These are phyloP conservation scores for Torulaspora indica DNA, from an alignment of 805 yeast genomes.

Conservation along the genomic window DNA sequence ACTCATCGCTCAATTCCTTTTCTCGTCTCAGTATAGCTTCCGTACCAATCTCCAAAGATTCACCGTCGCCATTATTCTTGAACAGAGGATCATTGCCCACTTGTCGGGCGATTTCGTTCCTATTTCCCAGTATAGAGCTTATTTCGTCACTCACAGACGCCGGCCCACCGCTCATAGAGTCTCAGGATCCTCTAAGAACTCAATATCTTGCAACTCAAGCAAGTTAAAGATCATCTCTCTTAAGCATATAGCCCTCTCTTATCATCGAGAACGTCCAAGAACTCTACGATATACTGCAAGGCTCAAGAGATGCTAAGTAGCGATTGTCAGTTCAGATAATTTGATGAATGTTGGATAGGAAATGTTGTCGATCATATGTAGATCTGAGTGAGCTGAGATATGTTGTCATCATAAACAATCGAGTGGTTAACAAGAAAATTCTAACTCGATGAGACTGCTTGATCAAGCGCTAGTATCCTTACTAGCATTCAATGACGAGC, in stretches of 20 bases:
- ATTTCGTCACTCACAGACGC: neutral
- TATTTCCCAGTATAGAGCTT: conserved; percentile 1
- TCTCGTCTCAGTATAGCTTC: conserved; percentile 19
- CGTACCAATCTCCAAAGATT: neutral
- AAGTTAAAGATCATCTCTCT: neutral
- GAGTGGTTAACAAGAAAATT: neutral
- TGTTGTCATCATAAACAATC: conserved; percentile 36
- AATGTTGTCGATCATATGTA: conserved; percentile 36
- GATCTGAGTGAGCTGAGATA: conserved; percentile 44
- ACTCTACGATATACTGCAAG: neutral
- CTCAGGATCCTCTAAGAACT: neutral
- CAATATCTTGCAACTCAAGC: neutral
- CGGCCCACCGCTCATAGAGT: conserved; percentile 1
- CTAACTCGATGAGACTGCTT: neutral
- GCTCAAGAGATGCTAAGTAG: neutral
- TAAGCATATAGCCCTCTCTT: neutral
- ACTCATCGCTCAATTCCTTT: conserved; percentile 16
- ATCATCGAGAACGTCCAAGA: conserved; percentile 4
- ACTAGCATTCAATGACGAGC: conserved; percentile 3
- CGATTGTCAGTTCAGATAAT: conserved; percentile 26
- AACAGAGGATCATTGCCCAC: conserved; percentile 9
- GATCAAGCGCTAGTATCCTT: conserved; percentile 11
- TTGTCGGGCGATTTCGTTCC: conserved; percentile 2
- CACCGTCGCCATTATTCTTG: neutral
- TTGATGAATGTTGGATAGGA: conserved; percentile 43